Conservation (phyloP, 2,329 filamentous ascomycete species). For the Diaporthe caulivora region DNA sequence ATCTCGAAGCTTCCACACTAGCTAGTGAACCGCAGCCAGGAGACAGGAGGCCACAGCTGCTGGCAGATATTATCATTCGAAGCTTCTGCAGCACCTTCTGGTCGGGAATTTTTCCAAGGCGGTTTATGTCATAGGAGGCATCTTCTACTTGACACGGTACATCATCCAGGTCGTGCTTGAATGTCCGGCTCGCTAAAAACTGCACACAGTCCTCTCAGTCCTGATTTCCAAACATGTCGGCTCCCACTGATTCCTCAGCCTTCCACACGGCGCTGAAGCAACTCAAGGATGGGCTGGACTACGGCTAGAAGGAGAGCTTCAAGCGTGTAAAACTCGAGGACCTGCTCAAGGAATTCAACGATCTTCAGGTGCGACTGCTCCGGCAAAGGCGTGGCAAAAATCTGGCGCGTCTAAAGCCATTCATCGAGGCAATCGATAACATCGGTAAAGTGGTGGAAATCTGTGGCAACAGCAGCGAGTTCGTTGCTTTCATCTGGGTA, state of each 20-base stretch:
- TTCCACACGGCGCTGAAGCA: conserved; percentile 3
- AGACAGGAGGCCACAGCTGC: not conserved
- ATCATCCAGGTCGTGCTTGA: not conserved
- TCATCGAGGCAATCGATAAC: conserved; percentile 11
- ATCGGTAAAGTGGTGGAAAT: conserved; percentile 26
- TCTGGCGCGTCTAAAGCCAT: conserved; percentile 4
- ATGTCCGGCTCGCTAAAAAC: not conserved
- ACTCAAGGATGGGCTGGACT: not conserved
- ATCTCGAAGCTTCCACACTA: not conserved
- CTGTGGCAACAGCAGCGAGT: conserved; percentile 11
- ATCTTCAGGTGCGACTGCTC: not conserved
- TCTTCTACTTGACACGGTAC: not conserved
- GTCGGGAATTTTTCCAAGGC: too few relatives aligned
- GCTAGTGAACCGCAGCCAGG: not conserved
- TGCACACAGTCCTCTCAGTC: not conserved
- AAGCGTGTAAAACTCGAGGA: not conserved
- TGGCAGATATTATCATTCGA: not conserved
- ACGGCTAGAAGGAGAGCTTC: not conserved
- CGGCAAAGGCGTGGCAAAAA: conserved; percentile 18
- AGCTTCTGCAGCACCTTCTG: not conserved
- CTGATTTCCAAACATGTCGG: not conserved
- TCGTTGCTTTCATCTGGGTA: conserved; percentile 27
- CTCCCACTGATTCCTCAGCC: not conserved
- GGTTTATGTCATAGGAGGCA: not conserved
- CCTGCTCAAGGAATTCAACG: not conserved